Evolutionary conservation across 306 rosid genomes (phyloP).

Genomic region (Prunus fruticosa): DNA sequence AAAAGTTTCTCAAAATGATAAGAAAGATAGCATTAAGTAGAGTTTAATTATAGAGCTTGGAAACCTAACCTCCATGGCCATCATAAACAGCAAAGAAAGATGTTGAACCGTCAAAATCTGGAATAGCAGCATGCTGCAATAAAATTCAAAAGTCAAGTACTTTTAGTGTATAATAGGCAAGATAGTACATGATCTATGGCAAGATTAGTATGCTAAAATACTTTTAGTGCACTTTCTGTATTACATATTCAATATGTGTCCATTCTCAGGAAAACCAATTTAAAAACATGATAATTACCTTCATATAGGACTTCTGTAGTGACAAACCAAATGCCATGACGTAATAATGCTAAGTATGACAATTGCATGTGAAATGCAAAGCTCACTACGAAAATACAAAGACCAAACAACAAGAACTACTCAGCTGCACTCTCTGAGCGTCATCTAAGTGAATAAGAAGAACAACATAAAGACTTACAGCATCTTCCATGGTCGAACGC

Average conservation of each 20-base stretch:
- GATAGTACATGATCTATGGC: neutral
- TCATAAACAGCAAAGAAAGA: constrained; percentile 95
- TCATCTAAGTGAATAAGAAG: neutral
- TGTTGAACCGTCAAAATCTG: constrained; percentile 73
- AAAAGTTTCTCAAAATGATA: neutral
- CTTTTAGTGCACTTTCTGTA: neutral
- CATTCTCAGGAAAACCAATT: neutral
- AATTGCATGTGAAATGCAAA: neutral
- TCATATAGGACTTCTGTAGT: neutral
- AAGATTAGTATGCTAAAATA: no score
- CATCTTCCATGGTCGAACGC: constrained; percentile 98
- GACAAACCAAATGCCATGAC: neutral
- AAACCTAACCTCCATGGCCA: constrained; percentile 89
- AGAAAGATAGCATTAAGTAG: constrained; percentile 6
- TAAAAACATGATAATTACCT: no score
- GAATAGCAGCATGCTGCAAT: constrained; percentile 87
- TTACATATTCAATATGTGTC: neutral
- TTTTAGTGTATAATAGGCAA: neutral
- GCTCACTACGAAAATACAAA: neutral
- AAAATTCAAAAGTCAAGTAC: constrained; percentile 18
- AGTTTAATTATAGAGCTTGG: neutral
- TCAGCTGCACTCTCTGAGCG: neutral
- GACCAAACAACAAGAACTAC: neutral
- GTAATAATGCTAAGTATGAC: constrained; percentile 1
- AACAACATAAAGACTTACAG: constrained; percentile 35